Percentiles rank a stretch among this genome's conserved stretches.
These are phyloP conservation scores for Wickerhamomyces chaumierensis DNA, from an alignment of 805 yeast species.

Conservation along the genomic window DNA sequence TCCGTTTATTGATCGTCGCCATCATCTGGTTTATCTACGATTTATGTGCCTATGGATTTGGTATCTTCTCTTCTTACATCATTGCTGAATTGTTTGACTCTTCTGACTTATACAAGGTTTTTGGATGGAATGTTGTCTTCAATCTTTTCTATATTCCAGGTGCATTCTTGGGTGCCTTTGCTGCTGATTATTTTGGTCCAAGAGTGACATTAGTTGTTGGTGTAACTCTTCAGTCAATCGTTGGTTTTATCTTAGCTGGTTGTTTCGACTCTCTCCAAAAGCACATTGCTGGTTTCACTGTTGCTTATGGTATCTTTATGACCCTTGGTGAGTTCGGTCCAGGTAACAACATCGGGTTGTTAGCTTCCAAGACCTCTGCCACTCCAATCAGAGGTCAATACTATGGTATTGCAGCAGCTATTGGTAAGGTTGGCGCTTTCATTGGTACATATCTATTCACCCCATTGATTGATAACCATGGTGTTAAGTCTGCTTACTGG, in stretches of 20 bases:
- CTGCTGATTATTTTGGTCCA: constrained; percentile 85
- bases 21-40: constrained; percentile 88
- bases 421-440: constrained; percentile 89
- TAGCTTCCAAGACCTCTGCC: constrained; percentile 79
- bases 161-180: constrained; percentile 69
- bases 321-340: constrained; percentile 91
- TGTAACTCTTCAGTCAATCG: constrained; percentile 56
- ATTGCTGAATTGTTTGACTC: constrained; percentile 45
- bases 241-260: constrained; percentile 81
- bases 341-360: constrained; percentile 82
- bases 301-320: constrained; percentile 78
- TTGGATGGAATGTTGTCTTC: constrained; percentile 90
- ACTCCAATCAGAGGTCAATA: constrained; percentile 85
- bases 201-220: constrained; percentile 67
- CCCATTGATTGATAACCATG: constrained; percentile 53
- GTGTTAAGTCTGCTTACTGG: constrained; percentile 71
- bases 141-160: constrained; percentile 89
- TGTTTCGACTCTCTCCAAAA: constrained; percentile 40
- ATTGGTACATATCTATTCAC: constrained; percentile 88
- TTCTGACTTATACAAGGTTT: constrained; percentile 55
- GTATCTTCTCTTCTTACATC: constrained; percentile 71
- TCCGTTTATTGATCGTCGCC: constrained; percentile 58
- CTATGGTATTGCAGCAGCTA: constrained; percentile 85
- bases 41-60: constrained; percentile 79
- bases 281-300: constrained; percentile 69